A percentile compares a stretch with the other conserved stretches of the same genome.
Evolutionary conservation across 2,329 filamentous ascomycete genomes (phyloP).

Genomic region (Botrytis squamosa): DNA sequence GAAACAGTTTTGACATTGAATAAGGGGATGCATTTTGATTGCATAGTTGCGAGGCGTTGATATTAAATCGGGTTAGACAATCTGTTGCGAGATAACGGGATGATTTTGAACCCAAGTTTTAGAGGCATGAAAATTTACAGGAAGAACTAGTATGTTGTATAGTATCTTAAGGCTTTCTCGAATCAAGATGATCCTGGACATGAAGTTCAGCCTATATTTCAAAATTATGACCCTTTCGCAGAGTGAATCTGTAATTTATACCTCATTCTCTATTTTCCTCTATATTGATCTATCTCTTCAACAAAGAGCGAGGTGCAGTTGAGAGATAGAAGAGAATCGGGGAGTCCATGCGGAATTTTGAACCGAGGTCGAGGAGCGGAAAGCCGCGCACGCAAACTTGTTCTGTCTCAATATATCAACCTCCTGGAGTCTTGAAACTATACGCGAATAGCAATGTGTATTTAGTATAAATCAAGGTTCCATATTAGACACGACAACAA

Average conservation of each 20-base stretch:
- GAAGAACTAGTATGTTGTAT: not conserved
- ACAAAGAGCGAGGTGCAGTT: not conserved
- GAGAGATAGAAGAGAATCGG: not conserved
- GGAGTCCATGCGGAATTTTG: not conserved
- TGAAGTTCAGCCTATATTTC: not conserved
- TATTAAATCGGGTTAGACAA: slow-evolving; percentile 8
- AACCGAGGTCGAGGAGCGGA: not conserved
- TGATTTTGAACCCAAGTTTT: not conserved
- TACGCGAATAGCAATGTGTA: not conserved
- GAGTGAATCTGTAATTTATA: not conserved
- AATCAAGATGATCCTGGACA: not conserved
- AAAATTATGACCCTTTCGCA: not conserved
- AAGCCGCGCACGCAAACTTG: not conserved
- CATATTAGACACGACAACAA: not conserved
- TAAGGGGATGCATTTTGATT: not conserved
- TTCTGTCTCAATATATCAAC: not conserved
- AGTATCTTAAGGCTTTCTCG: not conserved
- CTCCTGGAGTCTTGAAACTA: not conserved
- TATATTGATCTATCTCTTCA: not conserved
- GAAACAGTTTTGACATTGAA: slow-evolving; percentile 52
- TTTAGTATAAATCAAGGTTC: not conserved
- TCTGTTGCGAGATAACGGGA: slow-evolving; percentile 3
- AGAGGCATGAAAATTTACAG: not conserved
- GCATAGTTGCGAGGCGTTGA: slow-evolving; percentile 15
- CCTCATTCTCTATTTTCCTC: not conserved